Base-by-base conservation (phyloP, 805 yeast genomes). In the Kuraishia hungarica region DNA sequence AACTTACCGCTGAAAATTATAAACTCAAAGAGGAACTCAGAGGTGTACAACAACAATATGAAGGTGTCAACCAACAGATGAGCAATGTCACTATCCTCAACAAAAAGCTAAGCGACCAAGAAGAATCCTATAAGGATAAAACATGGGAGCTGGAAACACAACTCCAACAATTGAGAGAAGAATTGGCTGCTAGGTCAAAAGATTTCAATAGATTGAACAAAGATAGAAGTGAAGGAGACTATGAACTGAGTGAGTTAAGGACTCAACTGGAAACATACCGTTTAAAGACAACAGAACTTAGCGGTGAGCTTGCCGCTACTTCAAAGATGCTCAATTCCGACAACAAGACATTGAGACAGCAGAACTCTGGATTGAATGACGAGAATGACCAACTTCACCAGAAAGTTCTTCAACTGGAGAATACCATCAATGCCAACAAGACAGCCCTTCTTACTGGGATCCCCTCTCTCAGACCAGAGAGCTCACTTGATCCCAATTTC, bases 131-230 rank as follows among this genome's bases (percentile, higher is more conserved):
- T 53, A 81, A 80, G 62, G 89, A 86, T 62, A 72, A 77, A 48
- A 82, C 82, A 61, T 82, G 87, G 85, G 86, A 82, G 60, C 71
- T 87, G 54, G 89, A 86, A 66, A 67, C 80, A 2, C 77, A 77
- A 55, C 66, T 80, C 22, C 74, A 76, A 29, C 69, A 64, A 5
- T 65, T 80, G 43, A 75, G 71, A 29, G 83, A 79, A 26, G 70
- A 73, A 24, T 67, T 78, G 24, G 65, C 67, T 7, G 73, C 72
- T 57, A 61, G 78, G 24, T 68, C 72, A 48, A 59, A 64, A 49
- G 73, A 78, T 55, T 71, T 78, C 53, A 71, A 69, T 43, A 76
- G 74, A 56, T 66, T 78, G 48, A 60, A 64, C 20, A 74, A 72
- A 49, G 75, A 73, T n/a, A 68, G 71, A 46, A 63, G 61, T 10